Base-by-base conservation (phyloP, 2,329 filamentous ascomycete species). In the Aspergillus carbonarius region DNA sequence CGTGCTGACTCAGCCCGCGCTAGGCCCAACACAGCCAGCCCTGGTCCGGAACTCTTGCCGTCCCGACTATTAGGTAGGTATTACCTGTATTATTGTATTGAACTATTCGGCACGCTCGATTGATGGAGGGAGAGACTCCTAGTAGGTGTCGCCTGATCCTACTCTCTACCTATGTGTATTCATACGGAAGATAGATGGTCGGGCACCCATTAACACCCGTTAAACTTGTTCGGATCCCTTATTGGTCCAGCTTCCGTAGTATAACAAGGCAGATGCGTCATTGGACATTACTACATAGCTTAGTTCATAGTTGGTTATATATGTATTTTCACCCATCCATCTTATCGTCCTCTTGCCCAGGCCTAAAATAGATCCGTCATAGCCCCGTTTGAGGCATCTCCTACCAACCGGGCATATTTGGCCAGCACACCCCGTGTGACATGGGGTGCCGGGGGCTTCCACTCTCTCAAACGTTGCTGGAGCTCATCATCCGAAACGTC, bases 301-400 rank as follows among this genome's bases (percentile, higher is more conserved):
- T 12, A 48, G 39, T 42, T 23, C 5, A 23, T 42, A 20, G n/a
- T n/a, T n/a, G n/a, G n/a, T n/a, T 18, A 20, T 23, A 10, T 7
- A 23, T 6, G 39, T 18, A 13, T 18, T 20, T 42, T 20, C 39
- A 42, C 18, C 39, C 17, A 32, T 32, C 5, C 5, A 23, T 23
- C 3, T 23, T 23, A 23, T 23, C 23, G 23, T 5, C 23, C 23
- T 23, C 23, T 23, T 23, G 5, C 23, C 17, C 23, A 23, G 4
- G 4, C 34, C n/a, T 58, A 85, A 60, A 87, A 90, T 57, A 88
- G 72, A 79, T 96, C 93, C 39, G 93, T 96, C 77, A 96, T 89
- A 8, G 92, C 92, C 5, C 93, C 93, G 69, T 93, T 90, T 73
- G 89, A 93, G 10, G 93, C 93, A 83, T 97, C 93, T 1, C 92